These are phyloP conservation scores for Hyphopichia khmerensis DNA, from an alignment of 1,139 yeast genomes.

Conservation along the genomic window DNA sequence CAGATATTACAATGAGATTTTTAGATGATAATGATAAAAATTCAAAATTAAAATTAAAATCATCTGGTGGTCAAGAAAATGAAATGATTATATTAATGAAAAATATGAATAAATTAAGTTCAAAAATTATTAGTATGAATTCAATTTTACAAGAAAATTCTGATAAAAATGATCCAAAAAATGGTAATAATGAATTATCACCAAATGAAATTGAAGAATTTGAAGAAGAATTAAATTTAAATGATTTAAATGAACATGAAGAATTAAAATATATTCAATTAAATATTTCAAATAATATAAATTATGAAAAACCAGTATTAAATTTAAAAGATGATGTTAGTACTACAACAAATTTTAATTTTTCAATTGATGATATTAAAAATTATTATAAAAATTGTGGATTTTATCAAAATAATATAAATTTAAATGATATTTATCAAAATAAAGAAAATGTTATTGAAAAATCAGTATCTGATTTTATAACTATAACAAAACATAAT, in stretches of 20 bases:
- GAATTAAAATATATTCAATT: slow-evolving; percentile 58
- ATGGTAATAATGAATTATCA: slow-evolving; percentile 21
- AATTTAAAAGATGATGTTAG: slow-evolving; percentile 6
- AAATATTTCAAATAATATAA: slow-evolving; percentile 40
- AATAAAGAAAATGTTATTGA: slow-evolving; percentile 38
- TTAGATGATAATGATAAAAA: slow-evolving; percentile 46
- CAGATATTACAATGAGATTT: slow-evolving; percentile 86
- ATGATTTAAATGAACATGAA: slow-evolving; percentile 57
- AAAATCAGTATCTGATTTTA: slow-evolving; percentile 50
- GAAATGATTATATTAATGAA: slow-evolving; percentile 73
- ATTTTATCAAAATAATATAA: slow-evolving; percentile 24
- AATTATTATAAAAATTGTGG: slow-evolving; percentile 21
- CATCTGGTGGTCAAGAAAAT: slow-evolving; percentile 48
- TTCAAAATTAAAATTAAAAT: slow-evolving; percentile 14
- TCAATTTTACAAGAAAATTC: slow-evolving; percentile 26
- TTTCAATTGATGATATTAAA: slow-evolving; percentile 19
- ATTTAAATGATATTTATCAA: slow-evolving; percentile 42
- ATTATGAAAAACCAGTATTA: slow-evolving; percentile 2
- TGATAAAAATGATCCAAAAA: slow-evolving; percentile 16
- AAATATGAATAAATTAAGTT: slow-evolving; percentile 86
- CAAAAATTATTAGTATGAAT: slow-evolving; percentile 68
- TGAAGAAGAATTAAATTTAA: slow-evolving; percentile 54
- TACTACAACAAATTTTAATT: slow-evolving; percentile 5
- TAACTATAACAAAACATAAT: slow-evolving; percentile 53
- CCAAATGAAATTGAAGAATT: slow-evolving; percentile 34